Conservation (phyloP, 495 filamentous ascomycete species). For the Entonaema liquescens region DNA sequence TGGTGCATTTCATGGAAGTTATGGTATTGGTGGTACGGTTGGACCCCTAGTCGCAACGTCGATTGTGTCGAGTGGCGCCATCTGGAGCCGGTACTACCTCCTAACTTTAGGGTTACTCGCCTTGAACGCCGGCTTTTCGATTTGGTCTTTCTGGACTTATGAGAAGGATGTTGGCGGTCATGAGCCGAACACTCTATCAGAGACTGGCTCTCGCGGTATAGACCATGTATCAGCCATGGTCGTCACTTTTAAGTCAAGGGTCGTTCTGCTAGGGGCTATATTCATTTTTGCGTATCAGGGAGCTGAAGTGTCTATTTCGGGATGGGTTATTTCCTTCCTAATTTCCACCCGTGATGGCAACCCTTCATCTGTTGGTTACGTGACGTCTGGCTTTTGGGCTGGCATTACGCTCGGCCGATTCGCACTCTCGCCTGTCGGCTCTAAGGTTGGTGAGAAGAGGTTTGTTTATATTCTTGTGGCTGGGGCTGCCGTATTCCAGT, state of each 20-base stretch:
- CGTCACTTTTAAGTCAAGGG: conserved; percentile 61
- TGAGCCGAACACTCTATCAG: conserved; percentile 9
- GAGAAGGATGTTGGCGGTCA: conserved; percentile 53
- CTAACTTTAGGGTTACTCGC: conserved; percentile 61
- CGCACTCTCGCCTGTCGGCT: conserved; percentile 68
- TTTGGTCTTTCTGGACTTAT: conserved; percentile 68
- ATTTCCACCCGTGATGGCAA: conserved; percentile 73
- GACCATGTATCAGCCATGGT: conserved; percentile 46
- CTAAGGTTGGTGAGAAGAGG: conserved; percentile 70
- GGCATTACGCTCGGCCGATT: conserved; percentile 81
- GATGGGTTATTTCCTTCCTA: conserved; percentile 84
- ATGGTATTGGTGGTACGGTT: conserved; percentile 76
- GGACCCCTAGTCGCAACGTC: conserved; percentile 76
- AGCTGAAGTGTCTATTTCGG: conserved; percentile 78
- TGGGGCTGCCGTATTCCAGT: conserved; percentile 70
- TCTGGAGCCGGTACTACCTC: conserved; percentile 71
- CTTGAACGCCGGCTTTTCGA: conserved; percentile 57
- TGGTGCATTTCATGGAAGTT: conserved; percentile 71
- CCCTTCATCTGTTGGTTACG: conserved; percentile 75
- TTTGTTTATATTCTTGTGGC: conserved; percentile 69
- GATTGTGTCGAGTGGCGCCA: conserved; percentile 58
- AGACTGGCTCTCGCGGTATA: conserved; percentile 6
- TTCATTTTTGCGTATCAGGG: conserved; percentile 88
- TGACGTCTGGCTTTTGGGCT: conserved; percentile 84
- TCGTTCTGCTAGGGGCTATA: conserved; percentile 73